A percentile compares a stretch with the other conserved stretches of the same genome.
Evolutionary conservation across 2,329 filamentous ascomycete genomes (phyloP).

Genomic region (Epicoccum nigrum): DNA sequence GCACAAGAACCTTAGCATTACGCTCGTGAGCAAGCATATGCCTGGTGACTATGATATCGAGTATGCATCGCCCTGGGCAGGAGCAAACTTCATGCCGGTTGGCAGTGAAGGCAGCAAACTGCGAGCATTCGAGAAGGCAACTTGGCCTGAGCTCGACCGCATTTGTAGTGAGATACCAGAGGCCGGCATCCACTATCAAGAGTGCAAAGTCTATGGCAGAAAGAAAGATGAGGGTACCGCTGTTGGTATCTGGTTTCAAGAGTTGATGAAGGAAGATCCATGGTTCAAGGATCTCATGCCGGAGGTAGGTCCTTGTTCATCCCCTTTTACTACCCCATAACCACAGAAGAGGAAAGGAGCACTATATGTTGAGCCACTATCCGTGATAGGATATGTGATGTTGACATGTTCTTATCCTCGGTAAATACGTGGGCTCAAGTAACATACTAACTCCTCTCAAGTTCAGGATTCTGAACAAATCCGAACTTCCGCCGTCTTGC

Average conservation of each 20-base stretch:
- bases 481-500: conserved; percentile 65
- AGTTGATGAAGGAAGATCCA: conserved; percentile 69
- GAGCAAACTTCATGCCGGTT: conserved; percentile 75
- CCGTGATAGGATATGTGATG: too few species aligned
- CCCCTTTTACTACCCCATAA: background rate
- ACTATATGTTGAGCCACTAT: too few species aligned
- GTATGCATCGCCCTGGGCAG: conserved; percentile 88
- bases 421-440: too few species aligned
- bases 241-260: conserved; percentile 67
- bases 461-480: conserved; percentile 66
- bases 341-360: too few species aligned
- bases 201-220: conserved; percentile 63
- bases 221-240: conserved; percentile 65
- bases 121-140: conserved; percentile 51
- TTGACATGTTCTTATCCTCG: background rate
- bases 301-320: conserved; percentile 57
- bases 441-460: conserved; percentile 30
- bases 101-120: conserved; percentile 49
- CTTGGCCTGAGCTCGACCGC: conserved; percentile 53
- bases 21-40: conserved; percentile 84
- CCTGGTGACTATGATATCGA: conserved; percentile 91
- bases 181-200: conserved; percentile 79
- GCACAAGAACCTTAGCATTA: conserved; percentile 64
- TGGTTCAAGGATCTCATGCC: conserved; percentile 77
- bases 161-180: conserved; percentile 69